Evolutionary conservation across 257 asterid species (phyloP).

Genomic region (Fraxinus americana): DNA sequence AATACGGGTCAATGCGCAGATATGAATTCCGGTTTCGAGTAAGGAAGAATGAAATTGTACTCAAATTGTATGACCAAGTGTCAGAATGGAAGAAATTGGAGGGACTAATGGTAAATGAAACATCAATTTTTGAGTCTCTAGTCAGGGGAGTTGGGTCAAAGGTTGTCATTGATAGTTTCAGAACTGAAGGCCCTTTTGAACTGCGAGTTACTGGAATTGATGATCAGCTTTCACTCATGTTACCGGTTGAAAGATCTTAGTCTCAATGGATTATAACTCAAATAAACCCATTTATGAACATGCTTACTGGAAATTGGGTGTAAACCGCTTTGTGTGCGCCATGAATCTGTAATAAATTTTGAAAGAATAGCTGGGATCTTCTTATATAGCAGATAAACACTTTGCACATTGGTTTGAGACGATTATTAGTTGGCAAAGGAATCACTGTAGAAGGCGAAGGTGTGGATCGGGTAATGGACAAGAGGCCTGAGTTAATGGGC

Average conservation of each 20-base stretch:
- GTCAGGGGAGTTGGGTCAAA: constrained; percentile 46
- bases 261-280: neutral
- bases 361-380: neutral
- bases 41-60: constrained; percentile 51
- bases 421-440: constrained; percentile 73
- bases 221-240: constrained; percentile 49
- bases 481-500: no score
- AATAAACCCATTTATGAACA: neutral
- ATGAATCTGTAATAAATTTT: neutral
- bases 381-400: constrained; percentile 16
- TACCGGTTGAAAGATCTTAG: constrained; percentile 37
- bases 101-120: constrained; percentile 23
- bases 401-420: constrained; percentile 57
- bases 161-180: constrained; percentile 46
- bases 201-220: constrained; percentile 49
- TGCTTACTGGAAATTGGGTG: neutral
- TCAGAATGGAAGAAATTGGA: constrained; percentile 58
- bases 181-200: constrained; percentile 73
- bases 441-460: constrained; percentile 66
- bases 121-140: constrained; percentile 51
- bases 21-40: constrained; percentile 51
- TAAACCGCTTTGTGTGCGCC: neutral
- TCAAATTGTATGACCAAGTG: constrained; percentile 58
- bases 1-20: constrained; percentile 39
- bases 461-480: no score